Evolutionary conservation across 805 yeast genomes (phyloP).

Genomic region (Grigorovia yakushimaensis): DNA sequence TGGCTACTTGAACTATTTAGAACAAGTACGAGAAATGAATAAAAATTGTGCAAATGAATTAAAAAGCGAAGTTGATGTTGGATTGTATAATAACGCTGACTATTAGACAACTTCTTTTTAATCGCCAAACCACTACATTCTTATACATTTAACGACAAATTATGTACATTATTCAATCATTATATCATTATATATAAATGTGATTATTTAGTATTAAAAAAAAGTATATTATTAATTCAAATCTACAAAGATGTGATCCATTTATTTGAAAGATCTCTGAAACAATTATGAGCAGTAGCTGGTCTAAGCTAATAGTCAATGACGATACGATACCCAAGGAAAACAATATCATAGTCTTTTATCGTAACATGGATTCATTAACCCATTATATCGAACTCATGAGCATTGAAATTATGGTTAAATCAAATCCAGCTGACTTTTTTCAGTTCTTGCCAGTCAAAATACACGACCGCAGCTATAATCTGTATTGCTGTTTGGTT

Average conservation of each 20-base stretch:
- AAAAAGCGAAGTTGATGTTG: slow-evolving; percentile 70
- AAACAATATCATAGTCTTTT: background rate
- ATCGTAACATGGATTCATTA: background rate
- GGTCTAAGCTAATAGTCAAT: background rate
- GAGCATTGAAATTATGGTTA: background rate
- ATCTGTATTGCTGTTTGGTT: background rate
- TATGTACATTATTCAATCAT: background rate
- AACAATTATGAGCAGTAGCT: background rate
- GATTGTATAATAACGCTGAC: slow-evolving; percentile 50
- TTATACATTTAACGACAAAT: background rate
- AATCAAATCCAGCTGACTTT: background rate
- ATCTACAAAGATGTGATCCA: background rate
- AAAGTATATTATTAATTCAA: too few relatives aligned
- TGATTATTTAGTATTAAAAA: background rate
- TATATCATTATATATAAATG: background rate
- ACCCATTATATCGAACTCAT: background rate
- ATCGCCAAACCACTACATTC: background rate
- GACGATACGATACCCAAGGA: background rate
- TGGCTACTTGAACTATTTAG: slow-evolving; percentile 71
- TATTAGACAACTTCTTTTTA: slow-evolving; percentile 20
- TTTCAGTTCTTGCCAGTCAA: background rate
- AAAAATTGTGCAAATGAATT: slow-evolving; percentile 48
- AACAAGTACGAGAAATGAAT: slow-evolving; percentile 69
- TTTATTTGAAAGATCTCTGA: background rate
- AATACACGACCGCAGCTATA: background rate